Conservation (phyloP, 2,329 filamentous ascomycete genomes). For the Gliomastix tumulicola region DNA sequence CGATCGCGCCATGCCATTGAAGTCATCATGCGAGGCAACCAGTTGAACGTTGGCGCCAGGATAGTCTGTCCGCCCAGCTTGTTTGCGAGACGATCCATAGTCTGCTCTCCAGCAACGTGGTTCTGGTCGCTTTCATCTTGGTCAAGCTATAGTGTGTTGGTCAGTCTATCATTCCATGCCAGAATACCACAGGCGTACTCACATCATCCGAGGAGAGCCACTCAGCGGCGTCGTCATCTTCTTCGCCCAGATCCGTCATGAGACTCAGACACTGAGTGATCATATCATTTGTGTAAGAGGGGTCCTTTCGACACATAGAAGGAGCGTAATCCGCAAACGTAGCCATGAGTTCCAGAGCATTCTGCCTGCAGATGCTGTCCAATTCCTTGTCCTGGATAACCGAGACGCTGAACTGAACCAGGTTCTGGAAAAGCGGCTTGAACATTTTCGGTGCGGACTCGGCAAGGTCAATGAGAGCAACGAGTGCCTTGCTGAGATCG, state of each 20-base stretch:
- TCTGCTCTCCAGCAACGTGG: conserved; percentile 95
- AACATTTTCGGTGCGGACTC: conserved; percentile 98
- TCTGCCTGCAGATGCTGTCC: conserved; percentile 82
- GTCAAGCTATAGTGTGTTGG: conserved; percentile 55
- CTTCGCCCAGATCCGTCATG: conserved; percentile 93
- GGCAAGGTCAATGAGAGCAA: conserved; percentile 89
- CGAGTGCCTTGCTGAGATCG: conserved; percentile 79
- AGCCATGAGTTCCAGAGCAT: conserved; percentile 93
- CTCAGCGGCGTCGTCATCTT: conserved; percentile 90
- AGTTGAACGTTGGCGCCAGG: conserved; percentile 87
- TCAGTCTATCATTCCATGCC: background rate
- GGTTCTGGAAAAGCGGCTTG: conserved; percentile 83
- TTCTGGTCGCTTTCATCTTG: conserved; percentile 95
- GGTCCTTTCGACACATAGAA: conserved; percentile 89
- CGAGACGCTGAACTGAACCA: conserved; percentile 87
- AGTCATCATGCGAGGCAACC: conserved; percentile 96
- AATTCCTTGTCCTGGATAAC: conserved; percentile 96
- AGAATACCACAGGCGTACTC: conserved; percentile 20
- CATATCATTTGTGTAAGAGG: conserved; percentile 91
- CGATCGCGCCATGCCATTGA: conserved; percentile 92
- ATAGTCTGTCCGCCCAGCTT: conserved; percentile 94
- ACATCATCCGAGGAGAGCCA: conserved; percentile 92
- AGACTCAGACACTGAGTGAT: conserved; percentile 95
- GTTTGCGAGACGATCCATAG: conserved; percentile 95
- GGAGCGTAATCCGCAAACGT: conserved; percentile 95